phyloP scores from a whole-genome alignment of 768 basidiomycete genomes.

The Lactarius trivialis region DNA sequence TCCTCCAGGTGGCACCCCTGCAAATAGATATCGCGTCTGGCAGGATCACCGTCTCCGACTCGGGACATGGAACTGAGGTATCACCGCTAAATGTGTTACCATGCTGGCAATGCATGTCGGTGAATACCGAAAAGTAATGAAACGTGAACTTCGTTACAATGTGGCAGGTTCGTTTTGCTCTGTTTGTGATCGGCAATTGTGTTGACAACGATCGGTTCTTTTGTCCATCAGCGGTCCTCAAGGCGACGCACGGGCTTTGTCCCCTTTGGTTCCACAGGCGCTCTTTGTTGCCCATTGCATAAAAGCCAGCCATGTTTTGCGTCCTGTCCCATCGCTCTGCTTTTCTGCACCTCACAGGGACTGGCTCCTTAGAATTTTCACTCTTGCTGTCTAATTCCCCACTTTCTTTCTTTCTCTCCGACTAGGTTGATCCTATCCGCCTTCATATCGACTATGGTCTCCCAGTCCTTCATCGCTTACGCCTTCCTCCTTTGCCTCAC shows the following conservation, averaged over 20 bases:
- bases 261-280: not conserved
- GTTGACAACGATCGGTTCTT: not conserved
- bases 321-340: not conserved
- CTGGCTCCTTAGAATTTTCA: slow-evolving; percentile 4
- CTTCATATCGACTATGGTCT: slow-evolving; percentile 23
- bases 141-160: not conserved
- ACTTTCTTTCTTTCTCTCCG: not conserved
- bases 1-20: no score
- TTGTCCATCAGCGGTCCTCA: not conserved
- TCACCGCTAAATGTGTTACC: not conserved
- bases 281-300: not conserved
- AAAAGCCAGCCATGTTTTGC: not conserved
- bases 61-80: not conserved
- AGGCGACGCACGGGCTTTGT: not conserved
- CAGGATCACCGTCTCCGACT: not conserved
- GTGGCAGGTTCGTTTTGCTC: not conserved
- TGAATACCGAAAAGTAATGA: not conserved
- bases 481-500: slow-evolving; percentile 32
- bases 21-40: not conserved
- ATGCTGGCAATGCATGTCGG: no score
- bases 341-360: not conserved
- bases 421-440: not conserved
- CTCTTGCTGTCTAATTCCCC: not conserved
- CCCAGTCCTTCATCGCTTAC: slow-evolving; percentile 28
- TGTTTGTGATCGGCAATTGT: not conserved